Conservation (phyloP, 1,284 basidiomycete species). For the Sporisorium sorghi region DNA sequence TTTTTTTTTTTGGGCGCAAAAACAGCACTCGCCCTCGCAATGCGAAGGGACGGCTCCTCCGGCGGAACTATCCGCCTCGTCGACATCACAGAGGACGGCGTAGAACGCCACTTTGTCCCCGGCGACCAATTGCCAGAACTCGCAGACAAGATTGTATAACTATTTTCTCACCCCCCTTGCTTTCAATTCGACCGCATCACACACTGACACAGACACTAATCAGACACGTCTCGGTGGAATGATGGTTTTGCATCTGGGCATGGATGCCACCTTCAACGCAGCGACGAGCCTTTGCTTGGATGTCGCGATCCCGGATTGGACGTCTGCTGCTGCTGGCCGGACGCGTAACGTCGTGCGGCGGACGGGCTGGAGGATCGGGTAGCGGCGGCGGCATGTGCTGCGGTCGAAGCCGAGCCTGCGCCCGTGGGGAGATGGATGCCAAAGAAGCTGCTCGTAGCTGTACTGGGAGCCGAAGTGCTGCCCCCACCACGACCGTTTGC, state of each 20-base stretch:
- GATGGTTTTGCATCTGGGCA: neutral
- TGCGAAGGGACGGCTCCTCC: slow-evolving; percentile 97
- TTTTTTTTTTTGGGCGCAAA: too few species aligned
- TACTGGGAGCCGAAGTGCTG: slow-evolving; percentile 13
- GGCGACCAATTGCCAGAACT: slow-evolving; percentile 73
- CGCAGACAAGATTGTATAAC: slow-evolving; percentile 59
- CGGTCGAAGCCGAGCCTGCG: slow-evolving; percentile 2
- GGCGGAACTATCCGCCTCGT: slow-evolving; percentile 98
- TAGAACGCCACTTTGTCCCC: slow-evolving; percentile 93
- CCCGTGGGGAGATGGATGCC: slow-evolving; percentile 41
- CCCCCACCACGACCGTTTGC: neutral
- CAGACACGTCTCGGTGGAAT: neutral
- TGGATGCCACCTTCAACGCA: slow-evolving; percentile 21
- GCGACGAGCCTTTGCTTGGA: slow-evolving; percentile 37
- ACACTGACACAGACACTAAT: neutral
- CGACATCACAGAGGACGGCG: slow-evolving; percentile 90
- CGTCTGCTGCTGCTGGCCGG: slow-evolving; percentile 13
- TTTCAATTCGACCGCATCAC: neutral
- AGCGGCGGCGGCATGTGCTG: slow-evolving; percentile 1
- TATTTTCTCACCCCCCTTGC: neutral
- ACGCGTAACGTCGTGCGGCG: slow-evolving; percentile 20
- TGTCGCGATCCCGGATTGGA: slow-evolving; percentile 36
- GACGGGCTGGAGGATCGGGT: slow-evolving; percentile 29
- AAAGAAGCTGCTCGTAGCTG: slow-evolving; percentile 40
- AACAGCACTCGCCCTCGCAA: slow-evolving; percentile 86